Evolutionary conservation across 1,284 basidiomycete genomes (phyloP).

Genomic region (Ceratorhiza oryzae-sativae): DNA sequence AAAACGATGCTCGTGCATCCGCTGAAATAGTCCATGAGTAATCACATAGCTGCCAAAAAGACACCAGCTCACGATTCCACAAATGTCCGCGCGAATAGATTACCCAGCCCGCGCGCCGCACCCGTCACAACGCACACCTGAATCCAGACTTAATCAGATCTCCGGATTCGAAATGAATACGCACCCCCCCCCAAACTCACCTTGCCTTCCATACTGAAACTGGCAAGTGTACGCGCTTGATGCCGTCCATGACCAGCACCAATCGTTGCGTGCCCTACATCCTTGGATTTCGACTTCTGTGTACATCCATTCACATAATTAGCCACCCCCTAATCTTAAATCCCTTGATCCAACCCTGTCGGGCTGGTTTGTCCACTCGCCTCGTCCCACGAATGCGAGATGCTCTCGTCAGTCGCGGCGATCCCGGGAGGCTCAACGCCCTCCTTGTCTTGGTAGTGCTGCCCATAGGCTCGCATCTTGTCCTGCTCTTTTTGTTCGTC

Average conservation of each 20-base stretch:
- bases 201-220: conserved; percentile 38
- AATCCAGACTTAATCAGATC: conserved; percentile 7
- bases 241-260: conserved; percentile 29
- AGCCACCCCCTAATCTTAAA: background rate
- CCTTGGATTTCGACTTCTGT: conserved; percentile 1
- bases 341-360: background rate
- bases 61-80: conserved; percentile 83
- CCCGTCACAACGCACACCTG: conserved; percentile 95
- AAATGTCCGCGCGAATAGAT: conserved; percentile 89
- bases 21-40: conserved; percentile 52
- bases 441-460: conserved; percentile 34
- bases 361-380: background rate
- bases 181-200: background rate
- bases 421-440: conserved; percentile 27
- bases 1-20: conserved; percentile 85
- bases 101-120: conserved; percentile 87
- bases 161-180: background rate
- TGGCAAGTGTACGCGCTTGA: conserved; percentile 33
- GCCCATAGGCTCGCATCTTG: conserved; percentile 15
- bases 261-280: conserved; percentile 33
- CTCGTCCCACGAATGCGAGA: conserved; percentile 18
- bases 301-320: background rate
- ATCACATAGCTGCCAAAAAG: too few species aligned
- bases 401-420: conserved; percentile 19
- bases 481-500: conserved; percentile 35